Base-by-base conservation (phyloP, 2,329 filamentous ascomycete species). In the Fonsecaea monophora region DNA sequence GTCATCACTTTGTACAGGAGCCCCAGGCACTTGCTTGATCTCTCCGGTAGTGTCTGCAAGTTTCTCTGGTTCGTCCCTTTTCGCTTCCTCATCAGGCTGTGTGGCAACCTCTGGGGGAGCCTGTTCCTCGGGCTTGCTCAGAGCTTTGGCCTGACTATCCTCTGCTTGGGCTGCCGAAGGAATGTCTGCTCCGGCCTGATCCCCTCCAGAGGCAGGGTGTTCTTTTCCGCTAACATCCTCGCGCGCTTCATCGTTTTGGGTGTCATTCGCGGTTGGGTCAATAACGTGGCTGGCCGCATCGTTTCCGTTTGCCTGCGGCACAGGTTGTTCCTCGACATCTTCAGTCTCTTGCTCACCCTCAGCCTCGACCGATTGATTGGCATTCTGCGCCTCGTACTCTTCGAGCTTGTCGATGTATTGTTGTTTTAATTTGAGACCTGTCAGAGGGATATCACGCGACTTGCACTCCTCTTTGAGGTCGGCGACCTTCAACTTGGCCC, bases 391-490 rank as follows among this genome's bases (percentile, higher is more conserved):
- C 50, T 71, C 73, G n/a, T 68, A 63, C 66, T 83, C 80, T 12
- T 82, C 75, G 54, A 94, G 79, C 66, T 89, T 86, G 67, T 89
- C 85, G 64, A 94, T 83, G 55, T 93, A 78, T 34, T 82, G 77
- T 59, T 82, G 85, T 67, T 90, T 90, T 30, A 88, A 84, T 76
- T 93, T 91, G 60, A 92, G 83, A 8, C 91, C 91, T 30, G 86
- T 86, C 68, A 88, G 85, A 5, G 87, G 81, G 45, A 94, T 85
- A n/a, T 88, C 88, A 70, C 90, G 86, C 66, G 82, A 83, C 79
- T 91, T 92, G 50, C 94, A 84, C 81, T 93, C 90, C 25, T 87
- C 86, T 78, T 89, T 90, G 66, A 94, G 84, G 74, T 93, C 90
- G 38, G 88, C 83, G 69, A 94, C 91, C 79, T 91, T 94, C 74